Base-by-base conservation (phyloP, 2,329 filamentous ascomycete species). In the Xylariaceae sp. region DNA sequence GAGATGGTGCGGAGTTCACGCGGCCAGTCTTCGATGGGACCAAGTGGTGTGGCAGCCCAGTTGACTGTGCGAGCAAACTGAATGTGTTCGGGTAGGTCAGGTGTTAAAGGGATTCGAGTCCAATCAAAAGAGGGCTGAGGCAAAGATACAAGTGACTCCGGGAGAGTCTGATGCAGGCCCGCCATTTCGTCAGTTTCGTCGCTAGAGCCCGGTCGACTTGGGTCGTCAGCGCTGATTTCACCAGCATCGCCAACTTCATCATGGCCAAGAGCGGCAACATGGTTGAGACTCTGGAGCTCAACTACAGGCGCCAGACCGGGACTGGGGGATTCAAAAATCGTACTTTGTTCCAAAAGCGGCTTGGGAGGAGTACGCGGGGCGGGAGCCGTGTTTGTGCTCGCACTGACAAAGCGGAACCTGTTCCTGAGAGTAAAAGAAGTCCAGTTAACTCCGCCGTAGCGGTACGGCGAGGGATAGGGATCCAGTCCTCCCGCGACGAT, bases 1-100 rank as follows among this genome's bases (percentile, higher is more conserved):
- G 88, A 87, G 86, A 92, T 90, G 63, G 85, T 83, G 56, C 90
- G 82, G 53, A 94, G 75, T 66, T 92, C 88, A 35, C 82, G 75
- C 1, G 82, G 77, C 89, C 90, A 95, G 52, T 79, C 75, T 63
- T 89, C 87, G 17, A 94, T 90, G 0, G 89, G 88, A 0, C 90
- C 90, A 1, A 94, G 77, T 3, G 86, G 77, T 1, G 90, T 94
- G 0, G 81, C 77, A 1, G 82, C 82, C 90, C 90, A 95, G 70
- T 92, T 86, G 42, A 87, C 73, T 45, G 82, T 85, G 44, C 88
- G 83, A 15, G 87, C 87, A 65, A 93, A 89, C 56, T 81, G 83
- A 51, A 93, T 88, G 69, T 94, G 90, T 7, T 79, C 75, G 1
- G 88, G 87, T 47, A 92, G 78, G 30, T 80, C 80, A 11, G 85